These are phyloP conservation scores for Russula olivacea DNA, from an alignment of 768 basidiomycete species.

Conservation along the genomic window DNA sequence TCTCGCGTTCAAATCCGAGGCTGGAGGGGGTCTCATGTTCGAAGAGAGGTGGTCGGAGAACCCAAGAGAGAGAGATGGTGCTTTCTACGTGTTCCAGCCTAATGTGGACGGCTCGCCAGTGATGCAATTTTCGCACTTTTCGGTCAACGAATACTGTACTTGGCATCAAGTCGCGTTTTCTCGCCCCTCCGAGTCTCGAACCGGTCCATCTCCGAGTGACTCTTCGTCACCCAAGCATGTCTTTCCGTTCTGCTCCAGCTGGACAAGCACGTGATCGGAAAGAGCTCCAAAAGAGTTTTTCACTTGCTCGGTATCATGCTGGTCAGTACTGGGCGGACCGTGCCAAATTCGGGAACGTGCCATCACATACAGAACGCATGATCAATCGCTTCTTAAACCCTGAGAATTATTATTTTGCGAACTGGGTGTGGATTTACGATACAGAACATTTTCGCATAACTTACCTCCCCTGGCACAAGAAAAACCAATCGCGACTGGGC, in stretches of 20 bases:
- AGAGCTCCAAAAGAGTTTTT: neutral
- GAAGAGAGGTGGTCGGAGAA: neutral
- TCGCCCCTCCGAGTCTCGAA: no score
- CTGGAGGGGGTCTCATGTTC: neutral
- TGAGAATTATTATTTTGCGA: neutral
- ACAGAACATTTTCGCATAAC: neutral
- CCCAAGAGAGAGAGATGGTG: neutral
- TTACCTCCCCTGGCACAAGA: no score
- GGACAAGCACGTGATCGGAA: neutral
- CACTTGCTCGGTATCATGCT: no score
- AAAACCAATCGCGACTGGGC: no score
- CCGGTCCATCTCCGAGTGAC: no score
- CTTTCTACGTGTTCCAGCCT: constrained; percentile 1
- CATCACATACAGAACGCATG: neutral
- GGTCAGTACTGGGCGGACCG: neutral
- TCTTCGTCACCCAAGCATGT: neutral
- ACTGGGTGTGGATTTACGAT: neutral
- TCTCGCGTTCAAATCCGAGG: neutral
- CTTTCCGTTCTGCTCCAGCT: neutral
- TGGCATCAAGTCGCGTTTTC: neutral
- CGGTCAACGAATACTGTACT: neutral
- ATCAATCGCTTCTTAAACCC: neutral
- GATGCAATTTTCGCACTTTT: constrained; percentile 6
- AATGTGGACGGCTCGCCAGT: neutral
- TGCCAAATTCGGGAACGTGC: neutral